A percentile compares a stretch with the other conserved stretches of the same genome.
phyloP scores from a whole-genome alignment of 2,329 filamentous ascomycete genomes.

The Pleomassaria siparia region DNA sequence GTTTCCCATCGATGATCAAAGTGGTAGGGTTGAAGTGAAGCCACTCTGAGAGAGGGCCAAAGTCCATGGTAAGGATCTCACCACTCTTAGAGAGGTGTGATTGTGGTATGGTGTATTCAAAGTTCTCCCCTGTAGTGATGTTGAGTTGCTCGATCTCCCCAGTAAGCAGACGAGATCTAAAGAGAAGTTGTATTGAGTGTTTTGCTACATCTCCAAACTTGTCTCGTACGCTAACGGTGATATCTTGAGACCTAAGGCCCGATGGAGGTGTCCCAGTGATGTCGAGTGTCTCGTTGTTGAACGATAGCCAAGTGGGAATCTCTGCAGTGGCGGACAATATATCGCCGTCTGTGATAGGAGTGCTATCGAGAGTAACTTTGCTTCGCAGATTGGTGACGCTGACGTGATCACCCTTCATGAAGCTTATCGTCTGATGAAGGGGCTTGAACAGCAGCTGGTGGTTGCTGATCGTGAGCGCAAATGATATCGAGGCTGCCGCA shows the following conservation, averaged over 20 bases:
- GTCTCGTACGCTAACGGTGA: slow-evolving; percentile 63
- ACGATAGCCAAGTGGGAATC: slow-evolving; percentile 68
- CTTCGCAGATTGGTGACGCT: slow-evolving; percentile 32
- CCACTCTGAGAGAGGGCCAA: slow-evolving; percentile 50
- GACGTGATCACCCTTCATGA: slow-evolving; percentile 35
- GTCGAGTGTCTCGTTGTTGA: slow-evolving; percentile 63
- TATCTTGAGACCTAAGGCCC: slow-evolving; percentile 61
- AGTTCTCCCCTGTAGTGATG: slow-evolving; percentile 52
- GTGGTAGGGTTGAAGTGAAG: slow-evolving; percentile 51
- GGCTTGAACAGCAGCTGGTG: slow-evolving; percentile 69
- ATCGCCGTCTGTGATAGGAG: slow-evolving; percentile 50
- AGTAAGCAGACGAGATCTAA: slow-evolving; percentile 46
- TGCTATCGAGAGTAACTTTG: slow-evolving; percentile 41
- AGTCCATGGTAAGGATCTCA: slow-evolving; percentile 46
- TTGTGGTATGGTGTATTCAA: slow-evolving; percentile 51
- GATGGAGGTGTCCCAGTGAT: slow-evolving; percentile 66
- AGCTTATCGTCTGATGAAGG: slow-evolving; percentile 36
- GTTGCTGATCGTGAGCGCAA: slow-evolving; percentile 71
- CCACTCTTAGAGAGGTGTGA: slow-evolving; percentile 45
- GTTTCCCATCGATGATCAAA: slow-evolving; percentile 51
- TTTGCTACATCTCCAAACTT: slow-evolving; percentile 61
- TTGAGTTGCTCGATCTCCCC: slow-evolving; percentile 49
- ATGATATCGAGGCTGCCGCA: slow-evolving; percentile 64
- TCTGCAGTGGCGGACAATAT: slow-evolving; percentile 56
- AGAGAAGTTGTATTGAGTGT: slow-evolving; percentile 54